phyloP scores from a whole-genome alignment of 2,329 filamentous ascomycete genomes.

The Kalaharituber pfeilii region DNA sequence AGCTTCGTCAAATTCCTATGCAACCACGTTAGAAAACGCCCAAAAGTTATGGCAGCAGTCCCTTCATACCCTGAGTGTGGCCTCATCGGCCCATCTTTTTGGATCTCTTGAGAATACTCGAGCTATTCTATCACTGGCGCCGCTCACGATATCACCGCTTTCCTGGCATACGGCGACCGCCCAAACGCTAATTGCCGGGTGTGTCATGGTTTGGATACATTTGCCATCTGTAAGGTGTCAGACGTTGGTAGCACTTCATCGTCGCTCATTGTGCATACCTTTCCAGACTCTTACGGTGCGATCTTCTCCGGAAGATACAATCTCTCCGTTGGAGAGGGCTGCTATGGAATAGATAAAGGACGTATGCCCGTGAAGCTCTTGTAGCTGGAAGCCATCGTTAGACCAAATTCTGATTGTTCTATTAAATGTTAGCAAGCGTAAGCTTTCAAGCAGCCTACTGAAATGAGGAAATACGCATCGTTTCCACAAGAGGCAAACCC shows the following conservation, averaged over 20 bases:
- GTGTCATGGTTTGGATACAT: slow-evolving; percentile 88
- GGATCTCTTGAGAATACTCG: slow-evolving; percentile 63
- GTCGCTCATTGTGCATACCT: slow-evolving; percentile 33
- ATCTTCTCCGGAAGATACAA: slow-evolving; percentile 86
- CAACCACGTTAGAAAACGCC: neutral
- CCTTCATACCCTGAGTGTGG: slow-evolving; percentile 39
- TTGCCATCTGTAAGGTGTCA: slow-evolving; percentile 28
- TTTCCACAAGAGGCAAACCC: slow-evolving; percentile 94
- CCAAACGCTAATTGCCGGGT: slow-evolving; percentile 95
- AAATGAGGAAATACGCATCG: slow-evolving; percentile 40
- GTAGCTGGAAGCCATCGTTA: slow-evolving; percentile 56
- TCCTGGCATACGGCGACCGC: slow-evolving; percentile 63
- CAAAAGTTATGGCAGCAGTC: neutral
- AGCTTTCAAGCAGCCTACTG: neutral
- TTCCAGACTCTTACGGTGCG: slow-evolving; percentile 85
- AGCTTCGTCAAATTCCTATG: slow-evolving; percentile 51
- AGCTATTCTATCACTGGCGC: slow-evolving; percentile 72
- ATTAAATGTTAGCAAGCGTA: neutral
- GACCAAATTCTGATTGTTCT: slow-evolving; percentile 68
- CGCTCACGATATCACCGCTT: slow-evolving; percentile 83
- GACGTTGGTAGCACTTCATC: too few species aligned
- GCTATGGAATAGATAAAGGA: slow-evolving; percentile 85
- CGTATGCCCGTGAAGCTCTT: slow-evolving; percentile 70
- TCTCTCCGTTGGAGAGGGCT: slow-evolving; percentile 60
- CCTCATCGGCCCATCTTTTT: slow-evolving; percentile 51